Conservation (phyloP, 805 yeast genomes). For the Myxozyma kluyveri region DNA sequence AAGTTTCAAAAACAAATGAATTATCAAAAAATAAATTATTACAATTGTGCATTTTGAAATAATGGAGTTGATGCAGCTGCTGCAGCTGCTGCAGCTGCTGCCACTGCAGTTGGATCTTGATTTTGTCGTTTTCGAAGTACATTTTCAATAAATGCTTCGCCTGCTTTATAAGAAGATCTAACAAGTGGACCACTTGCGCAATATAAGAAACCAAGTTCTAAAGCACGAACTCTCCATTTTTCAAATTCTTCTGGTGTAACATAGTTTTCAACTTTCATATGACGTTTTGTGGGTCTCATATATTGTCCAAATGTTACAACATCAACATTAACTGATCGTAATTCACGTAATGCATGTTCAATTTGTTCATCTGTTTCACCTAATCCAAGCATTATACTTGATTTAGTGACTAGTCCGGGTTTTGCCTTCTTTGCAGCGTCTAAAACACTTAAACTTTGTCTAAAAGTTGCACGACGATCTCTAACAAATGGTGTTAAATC, state of each 20-base stretch:
- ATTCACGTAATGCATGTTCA: slow-evolving; percentile 66
- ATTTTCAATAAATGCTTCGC: slow-evolving; percentile 95
- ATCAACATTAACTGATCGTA: slow-evolving; percentile 76
- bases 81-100: no score
- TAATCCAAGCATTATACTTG: slow-evolving; percentile 92
- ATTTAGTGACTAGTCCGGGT: slow-evolving; percentile 79
- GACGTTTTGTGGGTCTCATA: slow-evolving; percentile 82
- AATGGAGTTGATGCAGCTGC: no score
- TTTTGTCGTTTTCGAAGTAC: slow-evolving; percentile 68
- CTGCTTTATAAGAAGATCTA: slow-evolving; percentile 95
- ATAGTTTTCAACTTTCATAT: slow-evolving; percentile 96
- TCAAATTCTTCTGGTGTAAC: slow-evolving; percentile 92
- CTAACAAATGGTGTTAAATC: slow-evolving; percentile 90
- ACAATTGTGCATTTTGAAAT: no score
- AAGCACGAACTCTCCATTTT: slow-evolving; percentile 82
- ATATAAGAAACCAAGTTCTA: slow-evolving; percentile 85
- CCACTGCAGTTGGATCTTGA: not conserved
- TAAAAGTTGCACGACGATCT: slow-evolving; percentile 93
- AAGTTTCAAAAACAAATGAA: no score
- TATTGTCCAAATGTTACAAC: slow-evolving; percentile 98
- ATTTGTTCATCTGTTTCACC: slow-evolving; percentile 95
- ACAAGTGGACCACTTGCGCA: slow-evolving; percentile 98
- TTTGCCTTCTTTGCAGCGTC: slow-evolving; percentile 74
- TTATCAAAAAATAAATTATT: no score
- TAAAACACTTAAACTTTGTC: slow-evolving; percentile 78